These are phyloP conservation scores for Aureobasidium sp. DNA, from an alignment of 2,329 filamentous ascomycete genomes.

Conservation along the genomic window DNA sequence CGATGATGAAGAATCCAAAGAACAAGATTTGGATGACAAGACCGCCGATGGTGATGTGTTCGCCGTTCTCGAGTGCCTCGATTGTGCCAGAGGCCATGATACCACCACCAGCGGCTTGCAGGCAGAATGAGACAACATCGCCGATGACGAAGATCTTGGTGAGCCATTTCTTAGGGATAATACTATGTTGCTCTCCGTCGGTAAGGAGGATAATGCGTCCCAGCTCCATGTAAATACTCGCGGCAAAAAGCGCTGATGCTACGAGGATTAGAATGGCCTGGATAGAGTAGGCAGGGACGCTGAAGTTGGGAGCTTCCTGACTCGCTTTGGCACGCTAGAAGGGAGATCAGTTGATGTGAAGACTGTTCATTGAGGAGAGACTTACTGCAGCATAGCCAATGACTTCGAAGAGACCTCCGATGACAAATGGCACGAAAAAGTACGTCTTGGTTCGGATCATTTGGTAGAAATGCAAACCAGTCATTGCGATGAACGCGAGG, in stretches of 20 bases:
- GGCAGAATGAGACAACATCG: conserved; percentile 39
- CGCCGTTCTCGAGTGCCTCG: conserved; percentile 26
- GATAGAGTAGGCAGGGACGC: conserved; percentile 33
- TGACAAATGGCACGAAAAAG: conserved; percentile 43
- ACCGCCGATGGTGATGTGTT: conserved; percentile 39
- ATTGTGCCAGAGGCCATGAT: conserved; percentile 27
- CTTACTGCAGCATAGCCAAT: conserved; percentile 46
- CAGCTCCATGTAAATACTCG: conserved; percentile 43
- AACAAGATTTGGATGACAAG: conserved; percentile 42
- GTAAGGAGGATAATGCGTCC: conserved; percentile 36
- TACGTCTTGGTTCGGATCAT: conserved; percentile 35
- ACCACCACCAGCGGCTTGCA: conserved; percentile 38
- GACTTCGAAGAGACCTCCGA: conserved; percentile 45
- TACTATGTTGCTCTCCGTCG: conserved; percentile 32
- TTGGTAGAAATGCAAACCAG: conserved; percentile 30
- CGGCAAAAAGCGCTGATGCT: conserved; percentile 42
- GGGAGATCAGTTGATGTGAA: conserved; percentile 11
- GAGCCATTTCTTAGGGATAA: conserved; percentile 35
- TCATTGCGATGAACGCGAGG: conserved; percentile 21
- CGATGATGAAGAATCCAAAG: conserved; percentile 40
- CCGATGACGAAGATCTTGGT: conserved; percentile 41
- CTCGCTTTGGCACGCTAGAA: conserved; percentile 37
- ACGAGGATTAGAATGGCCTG: conserved; percentile 39
- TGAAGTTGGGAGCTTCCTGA: conserved; percentile 32
- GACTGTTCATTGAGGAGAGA: conserved; percentile 14